Percentiles rank a stretch among this genome's conserved stretches.
Conservation (phyloP, 768 basidiomycete genomes). For the Mycena galopus region DNA sequence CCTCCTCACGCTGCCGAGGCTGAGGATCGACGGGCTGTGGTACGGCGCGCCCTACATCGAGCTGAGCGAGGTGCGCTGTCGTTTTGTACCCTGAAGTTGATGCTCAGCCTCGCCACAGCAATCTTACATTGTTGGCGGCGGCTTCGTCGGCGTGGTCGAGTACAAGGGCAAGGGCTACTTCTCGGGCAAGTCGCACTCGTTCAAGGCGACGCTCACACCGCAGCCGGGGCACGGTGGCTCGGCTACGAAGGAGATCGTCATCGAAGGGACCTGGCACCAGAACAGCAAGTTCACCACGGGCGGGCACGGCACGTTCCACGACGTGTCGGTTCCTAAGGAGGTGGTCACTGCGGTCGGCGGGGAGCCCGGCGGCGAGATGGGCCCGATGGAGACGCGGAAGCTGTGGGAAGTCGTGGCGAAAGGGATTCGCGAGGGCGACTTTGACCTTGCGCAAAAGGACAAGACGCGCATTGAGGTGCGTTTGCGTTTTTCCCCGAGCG, state of each 20-base stretch:
- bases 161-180: slow-evolving; percentile 99
- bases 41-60: slow-evolving; percentile 55
- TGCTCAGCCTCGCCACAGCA: neutral
- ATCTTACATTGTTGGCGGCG: slow-evolving; percentile 75
- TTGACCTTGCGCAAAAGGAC: slow-evolving; percentile 89
- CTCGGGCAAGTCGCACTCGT: slow-evolving; percentile 91
- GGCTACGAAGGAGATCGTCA: slow-evolving; percentile 58
- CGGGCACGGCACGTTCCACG: slow-evolving; percentile 74
- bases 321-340: slow-evolving; percentile 80
- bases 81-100: neutral
- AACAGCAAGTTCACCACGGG: slow-evolving; percentile 64
- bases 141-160: slow-evolving; percentile 71
- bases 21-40: slow-evolving; percentile 96
- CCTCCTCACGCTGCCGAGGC: slow-evolving; percentile 91
- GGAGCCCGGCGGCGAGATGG: slow-evolving; percentile 68
- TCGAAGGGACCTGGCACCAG: slow-evolving; percentile 89
- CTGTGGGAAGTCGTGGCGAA: slow-evolving; percentile 90
- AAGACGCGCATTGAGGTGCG: slow-evolving; percentile 92
- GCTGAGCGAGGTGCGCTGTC: slow-evolving; percentile 50
- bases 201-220: slow-evolving; percentile 84
- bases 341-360: slow-evolving; percentile 77
- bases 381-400: slow-evolving; percentile 88
- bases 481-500: slow-evolving; percentile 14
- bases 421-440: slow-evolving; percentile 93
- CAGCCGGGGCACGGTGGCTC: slow-evolving; percentile 53